Evolutionary conservation across 805 yeast genomes (phyloP), one percentile per base, ranked within the genome.

Genomic region (Yarrowia bubula): DNA sequence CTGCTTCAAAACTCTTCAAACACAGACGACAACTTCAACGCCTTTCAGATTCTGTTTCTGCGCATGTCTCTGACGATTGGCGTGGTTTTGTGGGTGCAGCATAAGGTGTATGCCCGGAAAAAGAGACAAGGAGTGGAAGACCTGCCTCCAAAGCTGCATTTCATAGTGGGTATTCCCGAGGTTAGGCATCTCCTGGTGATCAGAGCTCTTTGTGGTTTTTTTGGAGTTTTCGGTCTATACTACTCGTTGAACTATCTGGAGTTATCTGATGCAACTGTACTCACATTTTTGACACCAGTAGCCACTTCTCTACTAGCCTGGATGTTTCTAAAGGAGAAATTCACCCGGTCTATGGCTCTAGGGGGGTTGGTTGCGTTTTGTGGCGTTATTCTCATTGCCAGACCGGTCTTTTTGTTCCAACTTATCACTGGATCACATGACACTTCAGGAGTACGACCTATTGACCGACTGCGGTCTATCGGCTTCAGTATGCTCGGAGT

Each of bases 331-430:
- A 81, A 83, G 47, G 97, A 92, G 71, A 75, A 81, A 8, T 88
- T 88, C 74, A 83, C 90, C 4, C 68, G 80, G 39, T 71, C 85
- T 14, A 97, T 92, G 75, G 89, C 86, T 0, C 71, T 81, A 0
- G 92, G 96, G 39, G 88, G 92, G 0, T 13, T 85, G 0, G 72
- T 85, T 6, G 89, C 97, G 0, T 77, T 92, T 17, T 68, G 79
- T 1, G 97, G 97, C 6, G 97, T 92, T 2, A 67, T 90, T 1
- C 74, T 92, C 32, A 89, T 92, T 69, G 93, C 96, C 0, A 84
- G 90, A 71, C 98, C 98, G 0, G 77, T 84, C 9, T 89, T 88
- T 68, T 68, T 91, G 38, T 86, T 90, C 71, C 88, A 89, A 42
- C 48, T 37, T 43, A 32, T 58, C 10, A 38, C 37, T n/a, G 50